Evolutionary conservation across 441 rosid species (phyloP).

Genomic region (Croton laevigatus): DNA sequence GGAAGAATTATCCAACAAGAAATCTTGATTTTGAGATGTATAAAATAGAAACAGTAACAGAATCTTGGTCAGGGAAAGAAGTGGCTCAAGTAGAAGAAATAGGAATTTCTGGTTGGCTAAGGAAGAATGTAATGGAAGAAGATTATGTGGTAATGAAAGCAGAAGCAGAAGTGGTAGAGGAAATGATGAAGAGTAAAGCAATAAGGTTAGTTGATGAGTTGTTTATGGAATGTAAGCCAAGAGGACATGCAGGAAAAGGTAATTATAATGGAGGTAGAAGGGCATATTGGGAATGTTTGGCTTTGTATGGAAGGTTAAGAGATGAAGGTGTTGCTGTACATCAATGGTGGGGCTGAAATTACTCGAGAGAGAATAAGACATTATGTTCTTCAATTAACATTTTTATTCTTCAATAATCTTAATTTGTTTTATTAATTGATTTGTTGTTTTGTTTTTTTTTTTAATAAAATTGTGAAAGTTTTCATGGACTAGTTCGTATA

Average conservation of each 20-base stretch:
- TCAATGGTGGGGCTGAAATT: conserved; percentile 79
- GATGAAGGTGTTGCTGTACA: conserved; percentile 80
- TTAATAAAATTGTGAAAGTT: no score
- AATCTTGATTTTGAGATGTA: conserved; percentile 63
- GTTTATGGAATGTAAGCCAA: conserved; percentile 77
- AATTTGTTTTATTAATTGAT: no score
- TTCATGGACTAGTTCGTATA: no score
- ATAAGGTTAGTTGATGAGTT: conserved; percentile 70
- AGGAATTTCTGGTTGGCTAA: conserved; percentile 67
- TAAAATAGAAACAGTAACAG: conserved; percentile 60
- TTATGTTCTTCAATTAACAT: no score
- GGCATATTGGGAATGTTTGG: conserved; percentile 81
- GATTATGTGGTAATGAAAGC: conserved; percentile 88
- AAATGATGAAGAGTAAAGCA: conserved; percentile 55
- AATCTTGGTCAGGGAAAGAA: conserved; percentile 29
- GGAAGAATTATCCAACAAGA: conserved; percentile 61
- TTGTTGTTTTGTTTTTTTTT: no score
- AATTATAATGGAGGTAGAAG: conserved; percentile 32
- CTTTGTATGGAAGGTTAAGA: conserved; percentile 62
- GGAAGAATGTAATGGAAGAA: conserved; percentile 50
- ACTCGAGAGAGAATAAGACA: no score
- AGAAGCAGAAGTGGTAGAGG: conserved; percentile 73
- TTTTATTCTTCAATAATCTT: no score
- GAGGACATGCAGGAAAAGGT: conserved; percentile 30
- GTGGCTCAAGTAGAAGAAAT: conserved; percentile 30